A percentile compares a stretch with the other conserved stretches of the same genome.
Conservation (phyloP, 2,329 filamentous ascomycete genomes). For the Pseudogymnoascus sp. region DNA sequence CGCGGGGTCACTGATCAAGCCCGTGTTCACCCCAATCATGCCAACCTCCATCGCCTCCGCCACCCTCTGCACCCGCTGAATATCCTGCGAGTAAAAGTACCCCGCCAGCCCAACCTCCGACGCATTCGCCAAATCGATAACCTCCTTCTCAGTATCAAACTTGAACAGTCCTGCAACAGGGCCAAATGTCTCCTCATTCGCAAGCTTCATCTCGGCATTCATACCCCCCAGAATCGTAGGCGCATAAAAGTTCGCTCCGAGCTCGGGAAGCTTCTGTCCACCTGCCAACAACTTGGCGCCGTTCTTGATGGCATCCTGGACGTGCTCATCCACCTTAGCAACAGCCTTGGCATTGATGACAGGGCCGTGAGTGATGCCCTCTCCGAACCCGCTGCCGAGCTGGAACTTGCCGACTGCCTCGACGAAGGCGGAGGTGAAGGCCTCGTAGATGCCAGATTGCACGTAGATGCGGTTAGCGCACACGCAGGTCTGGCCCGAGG, state of each 20-base stretch:
- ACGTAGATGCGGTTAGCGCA: constrained; percentile 79
- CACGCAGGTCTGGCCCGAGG: constrained; percentile 91
- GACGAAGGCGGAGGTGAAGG: constrained; percentile 60
- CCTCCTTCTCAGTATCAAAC: constrained; percentile 83
- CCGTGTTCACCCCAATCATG: constrained; percentile 81
- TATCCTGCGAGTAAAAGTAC: constrained; percentile 75
- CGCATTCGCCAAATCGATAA: constrained; percentile 72
- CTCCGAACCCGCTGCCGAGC: constrained; percentile 65
- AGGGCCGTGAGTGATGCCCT: constrained; percentile 68
- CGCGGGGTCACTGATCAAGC: constrained; percentile 47
- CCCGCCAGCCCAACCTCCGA: constrained; percentile 83
- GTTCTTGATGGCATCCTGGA: constrained; percentile 69
- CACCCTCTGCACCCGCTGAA: constrained; percentile 52
- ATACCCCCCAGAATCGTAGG: constrained; percentile 85
- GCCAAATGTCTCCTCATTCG: constrained; percentile 88
- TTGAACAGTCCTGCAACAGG: constrained; percentile 85
- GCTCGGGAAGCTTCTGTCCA: constrained; percentile 62
- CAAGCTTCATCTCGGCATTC: constrained; percentile 76
- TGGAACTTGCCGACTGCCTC: constrained; percentile 67
- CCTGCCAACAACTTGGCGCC: constrained; percentile 69
- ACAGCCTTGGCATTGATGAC: constrained; percentile 79
- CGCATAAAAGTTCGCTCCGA: constrained; percentile 81
- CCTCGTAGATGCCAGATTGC: constrained; percentile 69
- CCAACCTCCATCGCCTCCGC: constrained; percentile 70
- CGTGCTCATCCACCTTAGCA: constrained; percentile 69